Evolutionary conservation across 306 rosid species (phyloP), one percentile per base, ranked within the genome.

Genomic region (Geum urbanum): DNA sequence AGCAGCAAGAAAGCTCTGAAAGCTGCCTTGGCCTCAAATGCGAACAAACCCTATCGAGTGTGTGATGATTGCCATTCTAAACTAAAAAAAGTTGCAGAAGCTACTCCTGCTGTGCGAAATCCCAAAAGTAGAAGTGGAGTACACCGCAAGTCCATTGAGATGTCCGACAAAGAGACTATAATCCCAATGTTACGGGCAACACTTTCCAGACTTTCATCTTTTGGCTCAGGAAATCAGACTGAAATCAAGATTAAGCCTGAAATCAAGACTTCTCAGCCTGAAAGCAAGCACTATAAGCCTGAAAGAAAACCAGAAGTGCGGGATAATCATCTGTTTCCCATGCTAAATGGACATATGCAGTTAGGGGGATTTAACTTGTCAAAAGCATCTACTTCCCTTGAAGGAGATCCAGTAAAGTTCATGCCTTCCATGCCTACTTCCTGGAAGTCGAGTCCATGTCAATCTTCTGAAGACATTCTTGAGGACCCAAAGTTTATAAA

Each of bases 11-110:
- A 87, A 84, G 86, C 92, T 77, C 74, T 73, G 55, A 94, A 86
- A 82, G 97, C 98, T 78, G 84, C 98, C 70, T 86, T 94, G 70
- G 97, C 98, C 85, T 97, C 99, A 41, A 81, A 77, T 79, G 56
- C 76, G 68, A 81, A 74, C 79, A 94, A 86, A 79, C 86, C 83
- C 22, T 91, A 84, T 80, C 97, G 99, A 56, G 99, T 94, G 56
- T 94, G 97, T 65, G 91, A 88, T 72, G 96, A 86, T 60, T 94
- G 99, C 80, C 84, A 74, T 71, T 40, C 62, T 63, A 94, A 86
- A 79, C 89, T 94, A 48, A 85, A 78, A 83, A 89, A 91, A 75
- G 64, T 80, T 59, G 32, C 83, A 71, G 97, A 85, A 72, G 72
- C 85, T 52, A 68, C 54, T 67, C 77, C 89, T 76, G 46, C 54